These are phyloP conservation scores for Telfairia occidentalis DNA, from an alignment of 331 rosid species.

Conservation along the genomic window DNA sequence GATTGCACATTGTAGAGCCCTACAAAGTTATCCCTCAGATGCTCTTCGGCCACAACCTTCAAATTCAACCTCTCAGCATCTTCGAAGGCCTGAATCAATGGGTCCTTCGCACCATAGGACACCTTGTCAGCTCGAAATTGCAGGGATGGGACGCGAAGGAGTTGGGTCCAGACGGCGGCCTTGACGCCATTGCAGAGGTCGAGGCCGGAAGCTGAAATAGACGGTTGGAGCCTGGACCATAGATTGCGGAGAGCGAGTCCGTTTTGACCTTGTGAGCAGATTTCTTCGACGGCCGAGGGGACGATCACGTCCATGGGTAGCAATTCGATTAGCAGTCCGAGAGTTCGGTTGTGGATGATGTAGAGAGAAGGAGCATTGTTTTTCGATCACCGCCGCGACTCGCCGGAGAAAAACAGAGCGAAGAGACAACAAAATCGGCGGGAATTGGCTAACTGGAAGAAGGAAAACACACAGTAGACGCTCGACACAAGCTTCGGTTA, in stretches of 20 bases:
- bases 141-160: conserved; percentile 55
- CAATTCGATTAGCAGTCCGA: background rate
- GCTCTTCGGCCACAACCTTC: conserved; percentile 39
- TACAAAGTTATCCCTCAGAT: conserved; percentile 43
- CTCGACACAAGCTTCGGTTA: too few species aligned
- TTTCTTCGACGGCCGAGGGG: conserved; percentile 57
- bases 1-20: conserved; percentile 61
- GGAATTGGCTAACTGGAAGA: too few species aligned
- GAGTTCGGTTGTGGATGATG: background rate
- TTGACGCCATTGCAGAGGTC: conserved; percentile 39
- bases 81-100: conserved; percentile 31
- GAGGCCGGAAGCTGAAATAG: conserved; percentile 30
- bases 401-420: background rate
- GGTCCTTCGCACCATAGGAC: conserved; percentile 15
- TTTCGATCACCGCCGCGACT: background rate
- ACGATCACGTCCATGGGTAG: conserved; percentile 37
- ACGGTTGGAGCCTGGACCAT: conserved; percentile 38
- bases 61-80: conserved; percentile 40
- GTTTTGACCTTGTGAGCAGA: conserved; percentile 34
- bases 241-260: conserved; percentile 43
- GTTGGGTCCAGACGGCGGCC: conserved; percentile 45
- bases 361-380: background rate
- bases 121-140: conserved; percentile 28
- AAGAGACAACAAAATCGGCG: background rate
- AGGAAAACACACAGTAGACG: too few species aligned